These are phyloP conservation scores for Corrigiola litoralis DNA, from an alignment of 179 eudicot genomes.

Conservation along the genomic window DNA sequence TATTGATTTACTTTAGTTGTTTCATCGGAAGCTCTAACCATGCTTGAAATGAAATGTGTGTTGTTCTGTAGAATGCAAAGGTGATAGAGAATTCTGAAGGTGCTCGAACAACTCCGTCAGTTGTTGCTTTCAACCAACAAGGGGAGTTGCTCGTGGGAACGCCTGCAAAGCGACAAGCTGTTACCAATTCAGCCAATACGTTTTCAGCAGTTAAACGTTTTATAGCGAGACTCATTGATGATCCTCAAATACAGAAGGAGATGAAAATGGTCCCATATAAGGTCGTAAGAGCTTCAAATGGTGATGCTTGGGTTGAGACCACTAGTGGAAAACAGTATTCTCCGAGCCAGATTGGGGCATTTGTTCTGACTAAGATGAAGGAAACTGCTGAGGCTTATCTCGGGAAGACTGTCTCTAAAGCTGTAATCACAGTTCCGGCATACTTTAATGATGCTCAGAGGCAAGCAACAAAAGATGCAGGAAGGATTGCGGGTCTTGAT, in stretches of 20 bases:
- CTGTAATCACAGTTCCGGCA: constrained; percentile 86
- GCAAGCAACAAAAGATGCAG: constrained; percentile 94
- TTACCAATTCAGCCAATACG: constrained; percentile 86
- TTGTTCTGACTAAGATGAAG: constrained; percentile 78
- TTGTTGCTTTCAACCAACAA: constrained; percentile 70
- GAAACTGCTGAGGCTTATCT: constrained; percentile 89
- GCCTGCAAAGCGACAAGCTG: constrained; percentile 98
- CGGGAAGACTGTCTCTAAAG: constrained; percentile 67
- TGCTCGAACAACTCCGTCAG: constrained; percentile 92
- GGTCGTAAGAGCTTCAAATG: constrained; percentile 80
- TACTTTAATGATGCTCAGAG: constrained; percentile 94
- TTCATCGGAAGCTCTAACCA: neutral
- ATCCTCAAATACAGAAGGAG: constrained; percentile 85
- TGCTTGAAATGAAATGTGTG: no score
- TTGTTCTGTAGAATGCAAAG: constrained; percentile 51
- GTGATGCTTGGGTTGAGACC: constrained; percentile 99
- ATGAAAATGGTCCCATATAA: constrained; percentile 95
- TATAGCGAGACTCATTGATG: constrained; percentile 85
- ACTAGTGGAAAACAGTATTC: constrained; percentile 91
- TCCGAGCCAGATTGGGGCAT: constrained; percentile 91
- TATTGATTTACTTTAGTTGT: neutral
- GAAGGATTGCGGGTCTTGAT: constrained; percentile 80
- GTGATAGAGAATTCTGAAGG: constrained; percentile 96
- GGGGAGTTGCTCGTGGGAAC: constrained; percentile 90
- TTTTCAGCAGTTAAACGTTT: constrained; percentile 81